These are phyloP conservation scores for Paragyromitra xinjiangensis DNA, from an alignment of 495 filamentous ascomycete species.

Conservation along the genomic window DNA sequence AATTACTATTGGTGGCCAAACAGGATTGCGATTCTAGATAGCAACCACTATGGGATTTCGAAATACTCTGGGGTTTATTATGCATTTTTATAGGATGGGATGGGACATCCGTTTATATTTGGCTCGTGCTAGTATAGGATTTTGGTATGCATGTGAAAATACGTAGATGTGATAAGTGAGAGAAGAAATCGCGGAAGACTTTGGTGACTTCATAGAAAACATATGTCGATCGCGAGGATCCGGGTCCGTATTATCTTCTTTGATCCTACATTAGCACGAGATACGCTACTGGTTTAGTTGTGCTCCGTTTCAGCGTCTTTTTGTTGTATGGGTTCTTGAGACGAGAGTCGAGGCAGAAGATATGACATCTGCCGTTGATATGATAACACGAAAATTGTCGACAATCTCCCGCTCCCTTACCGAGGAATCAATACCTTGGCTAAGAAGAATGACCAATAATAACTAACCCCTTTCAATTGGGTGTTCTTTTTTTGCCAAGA, in stretches of 20 bases:
- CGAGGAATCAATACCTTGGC: background rate
- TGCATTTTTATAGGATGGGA: slow-evolving; percentile 17
- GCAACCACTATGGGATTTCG: background rate
- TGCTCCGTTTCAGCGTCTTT: slow-evolving; percentile 21
- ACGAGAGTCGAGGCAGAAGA: background rate
- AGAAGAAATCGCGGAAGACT: slow-evolving; percentile 8
- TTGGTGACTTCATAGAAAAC: slow-evolving; percentile 43
- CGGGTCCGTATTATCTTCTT: background rate
- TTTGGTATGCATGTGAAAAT: slow-evolving; percentile 10
- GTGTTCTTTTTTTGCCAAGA: background rate
- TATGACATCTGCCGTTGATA: background rate
- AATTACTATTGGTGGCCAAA: background rate
- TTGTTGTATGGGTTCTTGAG: background rate
- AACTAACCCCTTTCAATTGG: background rate
- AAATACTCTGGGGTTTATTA: background rate
- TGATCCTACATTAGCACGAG: background rate
- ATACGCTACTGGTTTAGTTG: too few relatives aligned
- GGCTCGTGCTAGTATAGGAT: background rate
- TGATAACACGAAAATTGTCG: background rate
- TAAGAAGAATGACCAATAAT: background rate
- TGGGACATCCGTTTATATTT: background rate
- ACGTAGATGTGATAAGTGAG: slow-evolving; percentile 22
- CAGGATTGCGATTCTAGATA: background rate
- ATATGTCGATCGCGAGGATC: slow-evolving; percentile 17
- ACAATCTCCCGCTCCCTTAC: background rate